These are phyloP conservation scores for Hygrophorus russula DNA, from an alignment of 768 basidiomycete species.

Conservation along the genomic window DNA sequence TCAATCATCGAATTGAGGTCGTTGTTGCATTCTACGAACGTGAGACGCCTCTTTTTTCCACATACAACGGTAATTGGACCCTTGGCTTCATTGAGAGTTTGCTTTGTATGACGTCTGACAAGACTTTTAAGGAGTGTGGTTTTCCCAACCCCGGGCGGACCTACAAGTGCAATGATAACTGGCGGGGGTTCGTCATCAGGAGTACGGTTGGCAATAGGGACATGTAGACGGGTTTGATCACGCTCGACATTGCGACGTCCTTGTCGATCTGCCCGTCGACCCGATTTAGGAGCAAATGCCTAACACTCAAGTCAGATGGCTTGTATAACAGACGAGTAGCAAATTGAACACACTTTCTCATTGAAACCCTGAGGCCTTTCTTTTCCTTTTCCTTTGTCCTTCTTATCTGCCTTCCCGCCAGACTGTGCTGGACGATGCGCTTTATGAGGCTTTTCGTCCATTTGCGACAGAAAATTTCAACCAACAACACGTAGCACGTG, in stretches of 20 bases:
- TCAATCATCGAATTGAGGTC: slow-evolving; percentile 99
- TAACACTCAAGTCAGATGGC: too few species aligned
- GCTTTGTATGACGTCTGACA: slow-evolving; percentile 87
- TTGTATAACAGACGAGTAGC: too few species aligned
- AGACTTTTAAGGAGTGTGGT: slow-evolving; percentile 88
- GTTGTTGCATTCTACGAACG: slow-evolving; percentile 95
- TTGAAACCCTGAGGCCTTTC: slow-evolving; percentile 74
- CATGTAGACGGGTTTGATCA: slow-evolving; percentile 91
- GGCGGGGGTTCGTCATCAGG: slow-evolving; percentile 89
- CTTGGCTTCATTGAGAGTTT: slow-evolving; percentile 78
- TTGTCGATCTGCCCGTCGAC: slow-evolving; percentile 78
- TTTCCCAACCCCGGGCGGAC: slow-evolving; percentile 95
- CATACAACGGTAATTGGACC: slow-evolving; percentile 93
- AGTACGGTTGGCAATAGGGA: slow-evolving; percentile 90
- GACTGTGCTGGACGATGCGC: slow-evolving; percentile 67
- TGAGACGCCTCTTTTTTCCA: slow-evolving; percentile 88
- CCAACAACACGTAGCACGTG: background rate
- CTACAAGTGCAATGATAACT: slow-evolving; percentile 88
- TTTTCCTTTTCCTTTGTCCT: slow-evolving; percentile 56
- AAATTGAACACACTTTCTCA: slow-evolving; percentile 49
- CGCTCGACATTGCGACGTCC: slow-evolving; percentile 86
- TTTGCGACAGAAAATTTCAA: slow-evolving; percentile 14
- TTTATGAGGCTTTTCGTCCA: slow-evolving; percentile 77
- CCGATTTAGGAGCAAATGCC: slow-evolving; percentile 93
- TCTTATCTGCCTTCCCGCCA: slow-evolving; percentile 69